Conservation (phyloP, 148 eudicot species). For the Chenopodium quinoa region DNA sequence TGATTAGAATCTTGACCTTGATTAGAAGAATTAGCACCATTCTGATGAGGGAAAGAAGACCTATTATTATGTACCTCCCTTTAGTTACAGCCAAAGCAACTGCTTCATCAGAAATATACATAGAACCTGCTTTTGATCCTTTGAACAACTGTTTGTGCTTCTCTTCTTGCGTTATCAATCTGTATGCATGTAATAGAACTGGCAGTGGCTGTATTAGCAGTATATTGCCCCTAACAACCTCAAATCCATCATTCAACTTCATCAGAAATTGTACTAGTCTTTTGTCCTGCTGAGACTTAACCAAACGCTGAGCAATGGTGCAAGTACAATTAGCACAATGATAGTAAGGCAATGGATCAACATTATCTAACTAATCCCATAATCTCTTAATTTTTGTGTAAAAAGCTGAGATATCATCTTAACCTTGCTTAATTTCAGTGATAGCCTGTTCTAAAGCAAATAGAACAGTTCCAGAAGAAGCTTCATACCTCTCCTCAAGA, state of each 20-base stretch:
- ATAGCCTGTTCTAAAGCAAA: not conserved
- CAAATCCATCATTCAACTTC: not conserved
- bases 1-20: too few species aligned
- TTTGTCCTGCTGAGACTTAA: not conserved
- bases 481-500: not conserved
- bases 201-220: not conserved
- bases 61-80: too few species aligned
- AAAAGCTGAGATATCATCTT: not conserved
- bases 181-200: not conserved
- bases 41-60: too few species aligned
- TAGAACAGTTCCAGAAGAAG: not conserved
- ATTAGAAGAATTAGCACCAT: too few species aligned
- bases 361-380: not conserved
- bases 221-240: not conserved
- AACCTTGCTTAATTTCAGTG: not conserved
- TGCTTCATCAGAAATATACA: not conserved
- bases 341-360: not conserved
- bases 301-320: not conserved
- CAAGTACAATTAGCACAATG: not conserved
- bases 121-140: too few species aligned
- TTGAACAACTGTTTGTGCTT: not conserved
- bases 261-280: not conserved
- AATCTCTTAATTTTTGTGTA: not conserved
- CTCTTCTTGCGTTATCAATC: not conserved
- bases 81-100: too few species aligned